Percentiles rank a stretch among this genome's conserved stretches.
Conservation (phyloP, 1,284 basidiomycete genomes). For the Marasmius fiardii region DNA sequence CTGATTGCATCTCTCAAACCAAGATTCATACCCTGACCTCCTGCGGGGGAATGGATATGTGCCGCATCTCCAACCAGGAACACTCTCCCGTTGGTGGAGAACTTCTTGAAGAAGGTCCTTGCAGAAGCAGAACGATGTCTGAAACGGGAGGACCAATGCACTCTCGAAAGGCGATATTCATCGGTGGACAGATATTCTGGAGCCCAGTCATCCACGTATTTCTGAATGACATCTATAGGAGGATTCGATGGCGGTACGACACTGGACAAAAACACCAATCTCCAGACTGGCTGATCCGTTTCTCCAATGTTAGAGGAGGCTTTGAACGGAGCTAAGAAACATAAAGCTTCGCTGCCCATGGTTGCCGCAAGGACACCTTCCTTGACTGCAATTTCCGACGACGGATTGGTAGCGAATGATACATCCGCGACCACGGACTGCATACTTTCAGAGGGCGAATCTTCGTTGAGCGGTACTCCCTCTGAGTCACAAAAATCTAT, state of each 20-base stretch:
- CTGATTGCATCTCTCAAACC: slow-evolving; percentile 39
- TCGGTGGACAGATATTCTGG: slow-evolving; percentile 26
- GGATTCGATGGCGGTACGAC: slow-evolving; percentile 27
- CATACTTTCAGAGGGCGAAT: slow-evolving; percentile 17
- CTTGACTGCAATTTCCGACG: slow-evolving; percentile 14
- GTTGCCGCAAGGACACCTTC: slow-evolving; percentile 4
- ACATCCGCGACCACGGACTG: slow-evolving; percentile 34
- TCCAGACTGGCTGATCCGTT: slow-evolving; percentile 21
- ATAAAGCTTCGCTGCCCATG: slow-evolving; percentile 1
- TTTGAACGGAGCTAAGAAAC: slow-evolving; percentile 15
- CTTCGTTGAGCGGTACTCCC: slow-evolving; percentile 11
- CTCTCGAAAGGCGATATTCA: slow-evolving; percentile 23
- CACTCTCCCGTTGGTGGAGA: slow-evolving; percentile 19
- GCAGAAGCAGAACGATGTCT: slow-evolving; percentile 33
- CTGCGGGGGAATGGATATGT: slow-evolving; percentile 39
- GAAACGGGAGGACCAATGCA: slow-evolving; percentile 34
- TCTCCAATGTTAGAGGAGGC: slow-evolving; percentile 21
- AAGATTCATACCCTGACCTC: slow-evolving; percentile 43
- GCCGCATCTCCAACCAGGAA: slow-evolving; percentile 40
- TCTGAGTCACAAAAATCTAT: slow-evolving; percentile 33
- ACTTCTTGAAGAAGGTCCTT: slow-evolving; percentile 26
- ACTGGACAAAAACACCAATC: slow-evolving; percentile 23
- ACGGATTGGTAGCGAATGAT: slow-evolving; percentile 21
- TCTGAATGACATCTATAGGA: slow-evolving; percentile 28
- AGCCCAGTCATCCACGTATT: slow-evolving; percentile 27